These are phyloP conservation scores for Strobilomyces echinocephalus DNA, from an alignment of 768 basidiomycete genomes.

Conservation along the genomic window DNA sequence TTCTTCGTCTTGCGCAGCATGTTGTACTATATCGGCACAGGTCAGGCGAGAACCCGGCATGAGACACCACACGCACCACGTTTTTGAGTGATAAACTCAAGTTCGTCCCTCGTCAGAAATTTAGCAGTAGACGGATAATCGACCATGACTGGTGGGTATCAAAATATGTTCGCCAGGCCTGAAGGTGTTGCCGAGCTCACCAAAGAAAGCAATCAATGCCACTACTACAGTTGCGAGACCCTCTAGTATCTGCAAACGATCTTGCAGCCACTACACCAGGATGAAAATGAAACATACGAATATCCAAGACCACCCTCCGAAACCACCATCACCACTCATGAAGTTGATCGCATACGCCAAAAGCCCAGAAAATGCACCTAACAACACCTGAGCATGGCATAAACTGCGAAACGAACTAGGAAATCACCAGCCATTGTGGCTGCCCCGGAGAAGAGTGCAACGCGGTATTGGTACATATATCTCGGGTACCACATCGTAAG, in stretches of 20 bases:
- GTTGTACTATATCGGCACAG: background rate
- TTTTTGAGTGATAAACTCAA: background rate
- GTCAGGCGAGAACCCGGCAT: background rate
- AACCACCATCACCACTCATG: background rate
- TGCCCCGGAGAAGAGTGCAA: slow-evolving; percentile 4
- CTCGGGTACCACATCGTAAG: slow-evolving; percentile 4
- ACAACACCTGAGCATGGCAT: background rate
- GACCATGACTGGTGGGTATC: slow-evolving; percentile 2
- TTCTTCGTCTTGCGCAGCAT: background rate
- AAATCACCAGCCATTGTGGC: background rate
- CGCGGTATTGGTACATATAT: slow-evolving; percentile 4
- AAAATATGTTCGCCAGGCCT: background rate
- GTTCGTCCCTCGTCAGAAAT: background rate
- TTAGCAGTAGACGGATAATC: background rate
- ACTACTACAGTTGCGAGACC: background rate
- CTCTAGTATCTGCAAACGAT: background rate
- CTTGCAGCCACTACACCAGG: background rate
- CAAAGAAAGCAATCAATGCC: background rate
- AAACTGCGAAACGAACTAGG: background rate
- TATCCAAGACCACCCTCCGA: slow-evolving; percentile 7
- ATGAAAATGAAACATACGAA: background rate
- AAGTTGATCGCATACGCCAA: slow-evolving; percentile 4
- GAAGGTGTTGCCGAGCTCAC: background rate
- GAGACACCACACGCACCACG: background rate
- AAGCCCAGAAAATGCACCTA: slow-evolving; percentile 2